Base-by-base conservation (phyloP, 2,329 filamentous ascomycete genomes). In the Rutstroemia sp. region DNA sequence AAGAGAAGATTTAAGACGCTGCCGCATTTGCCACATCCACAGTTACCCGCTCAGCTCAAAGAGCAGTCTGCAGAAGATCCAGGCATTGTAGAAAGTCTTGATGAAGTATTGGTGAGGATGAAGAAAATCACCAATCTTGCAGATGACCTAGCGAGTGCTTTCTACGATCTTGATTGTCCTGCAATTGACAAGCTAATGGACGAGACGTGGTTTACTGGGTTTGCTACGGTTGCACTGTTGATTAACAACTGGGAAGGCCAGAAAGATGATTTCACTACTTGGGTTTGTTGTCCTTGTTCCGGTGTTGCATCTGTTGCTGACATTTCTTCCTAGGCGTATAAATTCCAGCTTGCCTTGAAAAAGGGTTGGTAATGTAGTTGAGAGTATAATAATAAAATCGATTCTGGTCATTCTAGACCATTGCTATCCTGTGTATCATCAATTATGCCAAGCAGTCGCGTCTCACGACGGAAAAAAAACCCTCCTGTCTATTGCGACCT, bases 221-320 rank as follows among this genome's bases (percentile, higher is more conserved):
- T 80, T 61, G 73, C 71, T 0, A 79, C 78, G 0, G 76, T 79
- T 0, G 77, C 81, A 56, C 67, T 85, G 48, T 70, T 89, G 12
- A 73, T 74, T 50, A 73, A 76, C 57, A 76, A 77, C 19, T 92
- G 88, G 87, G 72, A 79, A 2, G 84, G 79, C 0, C 71, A 78
- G 48, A 76, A 80, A 17, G 91, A 96, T 65, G 88, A 87, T 65
- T 95, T 95, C 67, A 87, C 84, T 0, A 75, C 80, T 16, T 95
- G 91, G 91, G 82, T 70, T 51, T 54, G 66, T 58, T 10, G 16
- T 27, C 34, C 10, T 12, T 10, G 0, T 54, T 38, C 36, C 12
- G 8, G 16, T 23, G 10, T 25, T 50, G 5, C 5, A 48, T 27
- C 23, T 1, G 17, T 58, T 38, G 44, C 58, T 61, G 56, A 58